These are phyloP conservation scores for Torrubiella hemipterigena DNA, from an alignment of 2,329 filamentous ascomycete species.

Conservation along the genomic window DNA sequence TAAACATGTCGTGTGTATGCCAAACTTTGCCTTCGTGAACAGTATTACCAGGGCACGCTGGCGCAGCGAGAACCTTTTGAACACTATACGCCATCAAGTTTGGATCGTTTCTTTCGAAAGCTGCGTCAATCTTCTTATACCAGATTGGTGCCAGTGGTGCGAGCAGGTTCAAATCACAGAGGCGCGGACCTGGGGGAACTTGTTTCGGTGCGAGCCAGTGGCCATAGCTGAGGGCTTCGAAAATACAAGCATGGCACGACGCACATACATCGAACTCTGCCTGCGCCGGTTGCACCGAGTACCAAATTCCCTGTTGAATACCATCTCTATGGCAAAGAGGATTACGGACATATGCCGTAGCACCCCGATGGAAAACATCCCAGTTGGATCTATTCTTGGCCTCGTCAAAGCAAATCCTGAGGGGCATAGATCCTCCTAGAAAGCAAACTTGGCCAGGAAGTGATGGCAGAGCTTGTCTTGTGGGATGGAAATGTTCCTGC, in stretches of 20 bases:
- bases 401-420: slow-evolving; percentile 1
- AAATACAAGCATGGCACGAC: slow-evolving; percentile 1
- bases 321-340: neutral
- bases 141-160: neutral
- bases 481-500: slow-evolving; percentile 1
- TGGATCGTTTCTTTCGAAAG: neutral
- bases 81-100: neutral
- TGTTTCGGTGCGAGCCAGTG: neutral
- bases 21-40: neutral
- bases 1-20: slow-evolving; percentile 1
- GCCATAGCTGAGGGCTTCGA: neutral
- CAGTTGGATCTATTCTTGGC: neutral
- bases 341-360: neutral
- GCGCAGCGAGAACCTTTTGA: neutral
- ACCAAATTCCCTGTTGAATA: slow-evolving; percentile 1
- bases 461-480: neutral
- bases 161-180: slow-evolving; percentile 2
- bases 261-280: slow-evolving; percentile 2
- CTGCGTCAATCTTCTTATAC: slow-evolving; percentile 1
- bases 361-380: slow-evolving; percentile 1
- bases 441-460: neutral
- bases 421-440: neutral
- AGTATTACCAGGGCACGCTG: neutral
- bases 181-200: neutral
- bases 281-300: neutral